These are phyloP conservation scores for Chrysopogon serrulatus DNA, from an alignment of 176 grass and related monocot species.

Conservation along the genomic window DNA sequence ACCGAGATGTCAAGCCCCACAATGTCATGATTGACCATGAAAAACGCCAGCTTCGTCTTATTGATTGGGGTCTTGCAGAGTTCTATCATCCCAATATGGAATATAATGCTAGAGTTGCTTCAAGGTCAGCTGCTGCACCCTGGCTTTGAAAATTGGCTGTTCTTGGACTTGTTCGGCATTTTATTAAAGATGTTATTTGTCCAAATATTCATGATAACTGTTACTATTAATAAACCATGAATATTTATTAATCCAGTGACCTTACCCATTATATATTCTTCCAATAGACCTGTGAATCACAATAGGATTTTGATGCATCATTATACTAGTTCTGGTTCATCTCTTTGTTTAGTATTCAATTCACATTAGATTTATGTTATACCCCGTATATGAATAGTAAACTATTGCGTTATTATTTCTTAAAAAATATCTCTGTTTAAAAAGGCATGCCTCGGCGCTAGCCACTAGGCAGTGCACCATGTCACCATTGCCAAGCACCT, in stretches of 20 bases:
- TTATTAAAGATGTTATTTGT: background rate
- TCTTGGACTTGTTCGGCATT: background rate
- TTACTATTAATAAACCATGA: slow-evolving; percentile 7
- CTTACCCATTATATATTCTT: background rate
- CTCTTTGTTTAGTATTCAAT: background rate
- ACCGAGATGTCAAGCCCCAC: slow-evolving; percentile 94
- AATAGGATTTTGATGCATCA: background rate
- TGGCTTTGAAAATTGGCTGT: background rate
- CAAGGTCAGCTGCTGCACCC: slow-evolving; percentile 47
- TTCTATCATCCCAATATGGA: slow-evolving; percentile 95
- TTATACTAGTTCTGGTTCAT: background rate
- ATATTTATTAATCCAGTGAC: background rate
- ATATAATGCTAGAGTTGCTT: slow-evolving; percentile 97
- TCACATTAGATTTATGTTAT: slow-evolving; percentile 5
- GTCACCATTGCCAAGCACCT: background rate
- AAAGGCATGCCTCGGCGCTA: background rate
- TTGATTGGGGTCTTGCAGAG: slow-evolving; percentile 98
- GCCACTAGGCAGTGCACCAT: background rate
- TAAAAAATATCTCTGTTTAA: background rate
- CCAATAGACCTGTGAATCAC: background rate
- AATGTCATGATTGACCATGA: slow-evolving; percentile 98
- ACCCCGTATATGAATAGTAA: background rate
- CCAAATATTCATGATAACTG: background rate
- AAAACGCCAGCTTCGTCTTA: slow-evolving; percentile 77
- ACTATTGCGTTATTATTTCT: background rate